Base-by-base conservation (phyloP, 129 eudicot genomes). In the sunflower (Helianthus annuus) region DNA sequence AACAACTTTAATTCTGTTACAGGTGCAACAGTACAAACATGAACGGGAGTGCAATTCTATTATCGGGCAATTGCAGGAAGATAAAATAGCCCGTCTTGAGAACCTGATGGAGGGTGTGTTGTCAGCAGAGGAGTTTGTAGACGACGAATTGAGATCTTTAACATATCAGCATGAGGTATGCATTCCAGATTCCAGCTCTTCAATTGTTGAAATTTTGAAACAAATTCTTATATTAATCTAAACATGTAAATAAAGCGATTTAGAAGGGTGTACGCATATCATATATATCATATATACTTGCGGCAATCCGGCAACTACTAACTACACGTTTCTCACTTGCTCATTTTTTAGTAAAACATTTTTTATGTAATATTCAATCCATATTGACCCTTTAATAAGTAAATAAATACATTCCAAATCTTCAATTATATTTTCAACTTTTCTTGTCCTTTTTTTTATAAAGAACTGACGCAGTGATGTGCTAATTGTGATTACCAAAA, bases 11-110 rank as follows among this genome's bases (percentile, higher is more conserved):
- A 63, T 69, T 54, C 51, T 48, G 57, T 48, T 44, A 71, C 91
- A 95, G 99, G 91, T 95, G 76, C 97, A 95, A 74, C 99, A 90
- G 53, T 95, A 88, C 69, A 86, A 86, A 72, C 99, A 95, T 69
- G 97, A 95, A 87, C 77, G 97, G 67, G 99, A 95, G 63, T 95
- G 99, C 75, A 90, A 81, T 76, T 85, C 96, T 8, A 84, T 95
- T 14, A 95, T 95, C 17, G 86, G 89, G 59, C 96, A 86, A 77
- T 68, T 88, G 42, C 86, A 91, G 66, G 99, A 95, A 84, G 99
- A 95, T 79, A 95, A 95, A 83, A 95, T 95, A 36, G 75, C 79
- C 58, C 96, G 96, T 55, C 91, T 95, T 66, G 97, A 95, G 88
- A 88, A 83, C 79, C 78, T 95, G 70, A 84, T 95, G 91, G 96